Conservation (phyloP, 495 filamentous ascomycete genomes). For the Thermothielavioides terrestris region DNA sequence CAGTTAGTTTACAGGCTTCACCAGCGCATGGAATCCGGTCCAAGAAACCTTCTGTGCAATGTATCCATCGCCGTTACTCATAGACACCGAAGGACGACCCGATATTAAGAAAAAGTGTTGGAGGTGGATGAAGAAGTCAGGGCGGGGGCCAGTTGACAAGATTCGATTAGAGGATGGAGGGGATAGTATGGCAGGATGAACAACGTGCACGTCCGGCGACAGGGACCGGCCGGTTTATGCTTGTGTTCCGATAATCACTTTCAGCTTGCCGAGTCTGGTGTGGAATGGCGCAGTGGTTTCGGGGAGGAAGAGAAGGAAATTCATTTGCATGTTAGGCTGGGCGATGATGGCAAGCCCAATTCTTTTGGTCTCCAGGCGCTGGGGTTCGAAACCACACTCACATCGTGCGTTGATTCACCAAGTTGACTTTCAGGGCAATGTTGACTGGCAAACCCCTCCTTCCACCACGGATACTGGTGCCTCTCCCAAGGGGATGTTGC, state of each 20-base stretch:
- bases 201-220: not conserved
- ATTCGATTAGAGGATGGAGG: not conserved
- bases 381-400: not conserved
- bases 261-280: conserved; percentile 1
- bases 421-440: no score
- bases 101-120: no score
- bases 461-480: no score
- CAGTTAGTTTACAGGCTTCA: no score
- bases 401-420: no score
- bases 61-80: no score
- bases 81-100: no score
- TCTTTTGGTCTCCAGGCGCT: not conserved
- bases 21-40: no score
- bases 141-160: not conserved
- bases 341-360: not conserved
- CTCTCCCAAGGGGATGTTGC: no score
- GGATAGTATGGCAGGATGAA: not conserved
- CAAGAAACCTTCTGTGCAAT: no score
- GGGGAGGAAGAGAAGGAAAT: not conserved
- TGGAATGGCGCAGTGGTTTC: not conserved
- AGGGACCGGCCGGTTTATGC: not conserved
- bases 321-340: not conserved
- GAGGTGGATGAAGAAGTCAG: no score
- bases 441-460: no score
- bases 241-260: not conserved